Evolutionary conservation across 257 asterid genomes (phyloP).

Genomic region (Capsicum pubescens): DNA sequence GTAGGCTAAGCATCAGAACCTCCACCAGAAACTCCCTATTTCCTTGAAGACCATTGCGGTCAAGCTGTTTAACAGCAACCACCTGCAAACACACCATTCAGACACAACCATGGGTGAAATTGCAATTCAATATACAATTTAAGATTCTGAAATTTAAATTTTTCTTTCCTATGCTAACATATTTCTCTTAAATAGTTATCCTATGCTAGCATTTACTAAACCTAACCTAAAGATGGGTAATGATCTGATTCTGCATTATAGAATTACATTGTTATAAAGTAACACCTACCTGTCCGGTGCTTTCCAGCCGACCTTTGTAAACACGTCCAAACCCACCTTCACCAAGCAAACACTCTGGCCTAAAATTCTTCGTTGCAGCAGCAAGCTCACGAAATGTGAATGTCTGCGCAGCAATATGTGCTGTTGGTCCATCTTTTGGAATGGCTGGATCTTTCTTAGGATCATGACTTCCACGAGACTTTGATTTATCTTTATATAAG

Average conservation of each 20-base stretch:
- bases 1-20: slow-evolving; percentile 99
- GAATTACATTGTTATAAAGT: not conserved
- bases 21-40: slow-evolving; percentile 94
- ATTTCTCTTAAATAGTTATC: not conserved
- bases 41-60: slow-evolving; percentile 94
- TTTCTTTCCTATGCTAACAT: not conserved
- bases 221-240: not conserved
- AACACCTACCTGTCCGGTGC: slow-evolving; percentile 78
- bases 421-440: slow-evolving; percentile 71
- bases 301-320: slow-evolving; percentile 77
- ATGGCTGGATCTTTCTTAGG: slow-evolving; percentile 65
- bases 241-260: not conserved
- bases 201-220: not conserved
- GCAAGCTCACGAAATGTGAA: slow-evolving; percentile 93
- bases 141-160: not conserved
- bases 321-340: slow-evolving; percentile 99
- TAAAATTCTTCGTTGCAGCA: slow-evolving; percentile 81
- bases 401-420: slow-evolving; percentile 86
- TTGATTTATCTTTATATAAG: slow-evolving; percentile 61
- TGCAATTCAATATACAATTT: not conserved
- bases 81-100: slow-evolving; percentile 56
- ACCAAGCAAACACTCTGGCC: slow-evolving; percentile 76
- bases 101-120: slow-evolving; percentile 26
- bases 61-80: slow-evolving; percentile 96
- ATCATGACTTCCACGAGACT: slow-evolving; percentile 62